Percentiles rank a stretch among this genome's conserved stretches.
Conservation (phyloP, 305 asterid species). For the Solanum hybrid region DNA sequence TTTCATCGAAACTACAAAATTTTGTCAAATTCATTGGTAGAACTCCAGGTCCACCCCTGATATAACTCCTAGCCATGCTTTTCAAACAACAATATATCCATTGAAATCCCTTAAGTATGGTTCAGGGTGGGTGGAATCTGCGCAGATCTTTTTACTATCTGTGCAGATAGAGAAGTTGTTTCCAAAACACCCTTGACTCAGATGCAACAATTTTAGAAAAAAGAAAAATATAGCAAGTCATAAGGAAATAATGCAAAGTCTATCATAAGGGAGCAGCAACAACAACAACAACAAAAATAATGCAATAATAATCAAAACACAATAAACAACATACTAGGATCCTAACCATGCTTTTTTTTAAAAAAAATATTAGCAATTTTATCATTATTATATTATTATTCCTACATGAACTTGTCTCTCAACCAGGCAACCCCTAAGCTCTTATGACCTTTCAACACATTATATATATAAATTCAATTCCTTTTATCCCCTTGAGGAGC, state of each 20-base stretch:
- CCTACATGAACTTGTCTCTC: not conserved
- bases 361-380: not conserved
- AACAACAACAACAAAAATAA: too few species aligned
- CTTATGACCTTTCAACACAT: not conserved
- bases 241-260: not conserved
- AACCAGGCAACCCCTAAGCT: not conserved
- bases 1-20: not conserved
- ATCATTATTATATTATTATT: not conserved
- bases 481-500: not conserved
- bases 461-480: not conserved
- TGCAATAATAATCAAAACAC: not conserved
- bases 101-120: too few species aligned
- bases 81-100: not conserved
- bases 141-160: too few species aligned
- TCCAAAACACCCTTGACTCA: not conserved
- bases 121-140: too few species aligned
- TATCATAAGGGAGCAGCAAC: not conserved
- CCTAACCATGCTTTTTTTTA: not conserved
- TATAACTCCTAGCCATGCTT: not conserved
- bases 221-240: not conserved
- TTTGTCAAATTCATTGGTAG: not conserved
- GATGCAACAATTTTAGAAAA: accelerated
- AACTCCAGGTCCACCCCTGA: not conserved
- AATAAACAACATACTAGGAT: too few species aligned
- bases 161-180: too few species aligned